Percentiles rank a stretch among this genome's conserved stretches.
phyloP scores from a whole-genome alignment of 176 grass and related monocot species.

The Echinochloa phyllopogon region DNA sequence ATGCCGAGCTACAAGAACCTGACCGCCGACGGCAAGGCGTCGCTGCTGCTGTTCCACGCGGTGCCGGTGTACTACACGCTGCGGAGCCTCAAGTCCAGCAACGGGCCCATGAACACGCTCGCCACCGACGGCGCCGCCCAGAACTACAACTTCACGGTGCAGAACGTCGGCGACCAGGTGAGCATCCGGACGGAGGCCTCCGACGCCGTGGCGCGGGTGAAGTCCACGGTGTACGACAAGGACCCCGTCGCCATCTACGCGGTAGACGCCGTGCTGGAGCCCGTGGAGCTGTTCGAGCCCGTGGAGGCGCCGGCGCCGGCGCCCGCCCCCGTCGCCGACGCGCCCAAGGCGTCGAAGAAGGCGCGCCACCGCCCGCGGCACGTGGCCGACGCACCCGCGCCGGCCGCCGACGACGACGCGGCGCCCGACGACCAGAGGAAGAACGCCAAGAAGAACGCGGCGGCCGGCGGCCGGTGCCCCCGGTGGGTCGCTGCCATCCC shows the following conservation, averaged over 20 bases:
- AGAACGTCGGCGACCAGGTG: constrained; percentile 77
- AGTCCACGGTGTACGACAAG: constrained; percentile 56
- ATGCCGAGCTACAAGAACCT: constrained; percentile 76
- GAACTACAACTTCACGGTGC: constrained; percentile 88
- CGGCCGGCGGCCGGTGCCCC: background rate
- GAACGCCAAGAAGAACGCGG: constrained; percentile 49
- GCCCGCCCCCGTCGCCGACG: constrained; percentile 44
- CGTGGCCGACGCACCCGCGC: constrained; percentile 59
- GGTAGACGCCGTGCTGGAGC: constrained; percentile 61
- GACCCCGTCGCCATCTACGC: constrained; percentile 79
- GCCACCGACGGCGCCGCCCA: constrained; percentile 75
- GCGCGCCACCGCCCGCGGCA: constrained; percentile 31
- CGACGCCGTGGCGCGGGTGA: constrained; percentile 49
- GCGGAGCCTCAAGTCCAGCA: constrained; percentile 73
- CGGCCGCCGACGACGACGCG: constrained; percentile 45
- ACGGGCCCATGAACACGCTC: constrained; percentile 84
- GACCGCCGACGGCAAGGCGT: constrained; percentile 60
- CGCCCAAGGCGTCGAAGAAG: constrained; percentile 47
- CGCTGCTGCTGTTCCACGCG: constrained; percentile 81
- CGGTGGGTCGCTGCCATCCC: constrained; percentile 44
- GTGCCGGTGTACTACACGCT: constrained; percentile 79
- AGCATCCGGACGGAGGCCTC: constrained; percentile 55
- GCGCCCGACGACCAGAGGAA: constrained; percentile 57
- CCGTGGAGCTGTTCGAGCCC: constrained; percentile 74
- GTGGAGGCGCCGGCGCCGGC: constrained; percentile 47